Percentiles rank a stretch among this genome's conserved stretches.
Conservation (phyloP, 2,329 filamentous ascomycete species). For the Verticillium tricorpus region DNA sequence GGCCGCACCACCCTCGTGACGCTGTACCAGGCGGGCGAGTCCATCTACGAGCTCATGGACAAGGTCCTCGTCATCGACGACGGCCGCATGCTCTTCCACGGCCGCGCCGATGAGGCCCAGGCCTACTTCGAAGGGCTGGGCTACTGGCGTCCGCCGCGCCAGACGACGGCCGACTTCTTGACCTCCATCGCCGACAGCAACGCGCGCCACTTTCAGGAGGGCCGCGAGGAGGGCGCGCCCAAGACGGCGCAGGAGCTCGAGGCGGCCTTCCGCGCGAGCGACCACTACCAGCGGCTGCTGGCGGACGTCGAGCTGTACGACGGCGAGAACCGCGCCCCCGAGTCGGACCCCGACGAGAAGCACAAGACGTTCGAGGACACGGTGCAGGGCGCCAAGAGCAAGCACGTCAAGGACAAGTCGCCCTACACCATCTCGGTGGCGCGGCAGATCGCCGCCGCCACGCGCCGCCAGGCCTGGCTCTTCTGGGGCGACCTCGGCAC, state of each 20-base stretch:
- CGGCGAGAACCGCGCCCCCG: conserved; percentile 16
- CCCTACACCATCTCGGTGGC: conserved; percentile 73
- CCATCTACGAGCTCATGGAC: conserved; percentile 56
- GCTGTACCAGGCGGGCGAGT: conserved; percentile 38
- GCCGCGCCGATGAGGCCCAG: conserved; percentile 61
- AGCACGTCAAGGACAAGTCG: conserved; percentile 62
- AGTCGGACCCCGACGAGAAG: conserved; percentile 24
- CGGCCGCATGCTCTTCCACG: conserved; percentile 73
- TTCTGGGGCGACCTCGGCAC: conserved; percentile 70
- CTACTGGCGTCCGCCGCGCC: conserved; percentile 45
- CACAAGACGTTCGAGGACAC: conserved; percentile 57
- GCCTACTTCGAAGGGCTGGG: conserved; percentile 73
- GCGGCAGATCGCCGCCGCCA: conserved; percentile 65
- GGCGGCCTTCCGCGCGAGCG: conserved; percentile 53
- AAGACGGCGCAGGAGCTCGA: conserved; percentile 60
- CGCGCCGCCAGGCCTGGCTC: conserved; percentile 73
- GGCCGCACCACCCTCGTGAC: conserved; percentile 49
- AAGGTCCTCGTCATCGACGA: conserved; percentile 75
- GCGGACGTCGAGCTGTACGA: conserved; percentile 46
- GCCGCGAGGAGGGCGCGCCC: conserved; percentile 54
- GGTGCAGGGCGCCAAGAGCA: conserved; percentile 64
- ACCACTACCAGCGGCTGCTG: conserved; percentile 49
- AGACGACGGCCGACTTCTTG: conserved; percentile 62
- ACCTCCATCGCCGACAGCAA: conserved; percentile 64
- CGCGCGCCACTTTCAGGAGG: conserved; percentile 57